Evolutionary conservation across 129 eudicot genomes (phyloP), one percentile per base, ranked within the genome.

Genomic region (Sambucus nigra): DNA sequence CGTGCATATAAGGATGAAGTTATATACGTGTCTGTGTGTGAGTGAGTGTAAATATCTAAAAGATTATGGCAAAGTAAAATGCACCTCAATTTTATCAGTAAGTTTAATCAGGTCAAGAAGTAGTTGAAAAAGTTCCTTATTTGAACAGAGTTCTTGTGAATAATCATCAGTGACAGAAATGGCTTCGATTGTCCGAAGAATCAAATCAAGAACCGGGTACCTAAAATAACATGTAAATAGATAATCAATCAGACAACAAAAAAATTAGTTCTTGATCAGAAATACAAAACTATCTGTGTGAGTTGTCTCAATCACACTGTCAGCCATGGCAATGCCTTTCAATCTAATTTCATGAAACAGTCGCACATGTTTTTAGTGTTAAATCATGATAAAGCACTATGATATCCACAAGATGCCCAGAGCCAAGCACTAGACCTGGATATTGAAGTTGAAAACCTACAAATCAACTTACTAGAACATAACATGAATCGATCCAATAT

Each of bases 51-150:
- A 35, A 12, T 35, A 7, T n/a, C 14, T 42, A 42, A 14, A 12
- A 45, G 18, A 4, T 7, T 16, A 44, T 6, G 45, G 7, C 47
- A 62, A 38, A 9, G 13, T 51, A 20, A 6, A 8, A 45, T 64
- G 22, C 51, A 89, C 98, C 89, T 92, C 99, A 25, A 71, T 57
- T 71, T 82, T 92, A 66, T 92, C 99, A 33, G 83, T 73, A 59
- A 86, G 63, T 69, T 86, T 76, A 31, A 86, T 73, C 61, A 92
- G 68, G 54, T 76, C 80, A 53, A 51, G 63, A 60, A 81, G 78
- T 47, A 82, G 77, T 62, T 60, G 78, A 53, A 82, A 55, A 32
- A 86, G 84, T 67, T 78, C 83, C 73, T 68, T 75, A 46, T 66
- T 80, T 35, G 74, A 72, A 59, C 87, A 72, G 31, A 92, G 60